Evolutionary conservation across 75 land plant species (phyloP).

Genomic region (Cunninghamia lanceolata): DNA sequence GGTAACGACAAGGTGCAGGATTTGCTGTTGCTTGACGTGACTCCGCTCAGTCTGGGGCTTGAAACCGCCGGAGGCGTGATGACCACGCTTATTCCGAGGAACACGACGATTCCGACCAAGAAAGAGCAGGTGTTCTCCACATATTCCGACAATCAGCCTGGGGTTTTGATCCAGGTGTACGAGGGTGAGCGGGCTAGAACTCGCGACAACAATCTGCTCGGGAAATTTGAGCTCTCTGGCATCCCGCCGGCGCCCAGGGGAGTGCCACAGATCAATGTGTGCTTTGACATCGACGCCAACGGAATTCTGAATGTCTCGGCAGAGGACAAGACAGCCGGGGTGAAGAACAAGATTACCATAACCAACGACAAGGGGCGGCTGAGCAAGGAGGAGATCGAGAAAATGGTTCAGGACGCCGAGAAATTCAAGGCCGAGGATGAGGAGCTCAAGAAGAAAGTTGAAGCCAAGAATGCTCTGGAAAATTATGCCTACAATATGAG

Average conservation of each 20-base stretch:
- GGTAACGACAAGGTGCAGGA: constrained; percentile 28
- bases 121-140: constrained; percentile 59
- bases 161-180: constrained; percentile 50
- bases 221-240: constrained; percentile 44
- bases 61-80: constrained; percentile 32
- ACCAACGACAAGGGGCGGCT: constrained; percentile 61
- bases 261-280: constrained; percentile 56
- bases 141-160: constrained; percentile 50
- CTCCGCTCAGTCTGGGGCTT: constrained; percentile 19
- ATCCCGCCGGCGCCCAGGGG: constrained; percentile 57
- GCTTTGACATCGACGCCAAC: constrained; percentile 56
- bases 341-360: constrained; percentile 62
- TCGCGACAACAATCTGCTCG: constrained; percentile 44
- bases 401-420: constrained; percentile 63
- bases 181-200: constrained; percentile 52
- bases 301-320: constrained; percentile 66
- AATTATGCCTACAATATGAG: constrained; percentile 62
- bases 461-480: constrained; percentile 54
- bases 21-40: constrained; percentile 25
- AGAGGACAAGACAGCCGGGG: constrained; percentile 63
- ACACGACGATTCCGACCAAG: constrained; percentile 61
- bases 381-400: constrained; percentile 69
- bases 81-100: constrained; percentile 49
- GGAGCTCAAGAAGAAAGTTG: constrained; percentile 53
- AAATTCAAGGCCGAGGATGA: constrained; percentile 65